Conservation (phyloP, 495 filamentous ascomycete species). For the Jackrogersella minutella region DNA sequence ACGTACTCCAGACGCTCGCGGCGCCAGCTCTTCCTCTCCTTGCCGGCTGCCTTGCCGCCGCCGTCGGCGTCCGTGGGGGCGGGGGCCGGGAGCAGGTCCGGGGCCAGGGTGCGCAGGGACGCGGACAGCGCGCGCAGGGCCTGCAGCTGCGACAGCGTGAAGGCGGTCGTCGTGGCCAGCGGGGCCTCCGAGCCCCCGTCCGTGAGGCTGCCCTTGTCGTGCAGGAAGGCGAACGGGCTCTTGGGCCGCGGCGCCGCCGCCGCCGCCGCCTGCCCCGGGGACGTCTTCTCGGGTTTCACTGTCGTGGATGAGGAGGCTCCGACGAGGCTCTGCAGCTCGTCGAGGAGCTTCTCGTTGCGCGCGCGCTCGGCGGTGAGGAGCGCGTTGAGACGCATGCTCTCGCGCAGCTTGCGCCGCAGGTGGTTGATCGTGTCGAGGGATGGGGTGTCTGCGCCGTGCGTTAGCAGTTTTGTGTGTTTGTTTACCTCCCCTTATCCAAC, state of each 20-base stretch:
- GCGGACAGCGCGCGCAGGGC: slow-evolving; percentile 72
- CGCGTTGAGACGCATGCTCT: slow-evolving; percentile 79
- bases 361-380: slow-evolving; percentile 76
- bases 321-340: slow-evolving; percentile 67
- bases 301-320: slow-evolving; percentile 37
- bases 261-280: slow-evolving; percentile 24
- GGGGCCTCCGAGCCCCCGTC: slow-evolving; percentile 55
- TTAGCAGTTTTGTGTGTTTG: background rate
- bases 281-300: slow-evolving; percentile 42
- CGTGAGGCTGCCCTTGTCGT: slow-evolving; percentile 51
- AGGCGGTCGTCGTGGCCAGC: slow-evolving; percentile 78
- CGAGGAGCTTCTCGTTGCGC: slow-evolving; percentile 77
- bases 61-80: slow-evolving; percentile 15
- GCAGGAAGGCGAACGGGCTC: slow-evolving; percentile 61
- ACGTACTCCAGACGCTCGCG: slow-evolving; percentile 77
- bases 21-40: slow-evolving; percentile 54
- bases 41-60: slow-evolving; percentile 24
- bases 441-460: slow-evolving; percentile 50
- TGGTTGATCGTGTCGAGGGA: slow-evolving; percentile 70
- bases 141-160: slow-evolving; percentile 82
- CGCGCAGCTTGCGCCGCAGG: slow-evolving; percentile 79
- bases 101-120: slow-evolving; percentile 67
- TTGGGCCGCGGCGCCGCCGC: slow-evolving; percentile 53
- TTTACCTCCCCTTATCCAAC: background rate
- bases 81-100: slow-evolving; percentile 54